phyloP scores from a whole-genome alignment of 148 eudicot species.

The Rhododendron mucronatum region DNA sequence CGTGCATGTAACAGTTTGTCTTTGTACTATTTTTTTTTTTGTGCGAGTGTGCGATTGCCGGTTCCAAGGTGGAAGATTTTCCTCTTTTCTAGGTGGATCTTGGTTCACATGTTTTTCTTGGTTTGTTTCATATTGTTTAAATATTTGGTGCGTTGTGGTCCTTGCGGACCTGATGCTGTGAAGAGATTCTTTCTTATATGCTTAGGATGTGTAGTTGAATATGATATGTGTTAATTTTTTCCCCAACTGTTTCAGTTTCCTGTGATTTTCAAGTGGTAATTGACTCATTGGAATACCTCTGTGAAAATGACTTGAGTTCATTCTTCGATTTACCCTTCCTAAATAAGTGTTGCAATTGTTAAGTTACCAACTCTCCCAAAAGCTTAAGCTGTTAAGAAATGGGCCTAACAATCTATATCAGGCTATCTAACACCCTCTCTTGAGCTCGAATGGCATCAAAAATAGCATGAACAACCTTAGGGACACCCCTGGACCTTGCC shows the following conservation, averaged over 20 bases:
- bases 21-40: not conserved
- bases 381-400: too few species aligned
- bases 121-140: not conserved
- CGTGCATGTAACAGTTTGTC: not conserved
- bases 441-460: too few species aligned
- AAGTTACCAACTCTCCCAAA: too few species aligned
- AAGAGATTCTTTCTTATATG: not conserved
- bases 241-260: not conserved
- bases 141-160: not conserved
- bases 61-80: not conserved
- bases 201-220: not conserved
- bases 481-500: too few species aligned
- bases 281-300: not conserved
- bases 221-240: not conserved
- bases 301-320: not conserved
- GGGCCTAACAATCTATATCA: not conserved
- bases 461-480: too few species aligned
- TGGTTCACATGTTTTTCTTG: not conserved
- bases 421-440: not conserved
- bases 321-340: not conserved
- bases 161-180: not conserved
- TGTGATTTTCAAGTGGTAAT: not conserved
- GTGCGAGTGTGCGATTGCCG: not conserved
- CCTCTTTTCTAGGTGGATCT: not conserved
- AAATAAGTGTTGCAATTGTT: not conserved